Evolutionary conservation across 2,329 filamentous ascomycete genomes (phyloP).

Genomic region (Colletotrichum cuscutae): DNA sequence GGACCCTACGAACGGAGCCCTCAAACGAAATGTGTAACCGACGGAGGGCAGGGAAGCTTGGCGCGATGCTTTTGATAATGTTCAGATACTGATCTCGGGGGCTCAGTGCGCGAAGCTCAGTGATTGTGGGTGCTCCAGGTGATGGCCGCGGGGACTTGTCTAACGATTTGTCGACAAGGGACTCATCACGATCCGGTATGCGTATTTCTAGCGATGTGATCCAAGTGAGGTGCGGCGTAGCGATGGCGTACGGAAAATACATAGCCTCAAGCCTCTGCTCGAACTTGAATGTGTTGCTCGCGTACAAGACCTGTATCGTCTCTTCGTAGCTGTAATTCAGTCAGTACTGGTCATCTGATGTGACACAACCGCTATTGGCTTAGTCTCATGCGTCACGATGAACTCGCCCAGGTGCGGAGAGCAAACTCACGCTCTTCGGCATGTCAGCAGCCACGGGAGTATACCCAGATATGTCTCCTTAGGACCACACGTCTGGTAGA

Average conservation of each 20-base stretch:
- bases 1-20: slow-evolving; percentile 31
- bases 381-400: background rate
- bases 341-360: slow-evolving; percentile 16
- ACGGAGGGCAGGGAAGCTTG: slow-evolving; percentile 31
- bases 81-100: slow-evolving; percentile 25
- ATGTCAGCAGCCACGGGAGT: slow-evolving; percentile 32
- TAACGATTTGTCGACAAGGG: slow-evolving; percentile 24
- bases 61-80: slow-evolving; percentile 20
- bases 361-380: background rate
- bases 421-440: slow-evolving; percentile 33
- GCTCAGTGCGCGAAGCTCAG: slow-evolving; percentile 10
- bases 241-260: slow-evolving; percentile 28
- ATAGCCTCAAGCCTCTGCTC: slow-evolving; percentile 34
- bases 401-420: background rate
- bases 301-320: slow-evolving; percentile 33
- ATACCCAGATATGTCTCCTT: slow-evolving; percentile 31
- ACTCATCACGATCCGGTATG: slow-evolving; percentile 33
- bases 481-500: slow-evolving; percentile 31
- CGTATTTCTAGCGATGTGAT: slow-evolving; percentile 36
- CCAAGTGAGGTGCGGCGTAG: slow-evolving; percentile 20
- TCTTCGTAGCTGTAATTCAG: slow-evolving; percentile 31
- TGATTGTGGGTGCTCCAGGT: slow-evolving; percentile 5
- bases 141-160: slow-evolving; percentile 22
- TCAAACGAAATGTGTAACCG: slow-evolving; percentile 33
- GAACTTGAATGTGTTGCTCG: slow-evolving; percentile 35